Evolutionary conservation across 306 rosid genomes (phyloP).

Genomic region (Quercus engelmannii): DNA sequence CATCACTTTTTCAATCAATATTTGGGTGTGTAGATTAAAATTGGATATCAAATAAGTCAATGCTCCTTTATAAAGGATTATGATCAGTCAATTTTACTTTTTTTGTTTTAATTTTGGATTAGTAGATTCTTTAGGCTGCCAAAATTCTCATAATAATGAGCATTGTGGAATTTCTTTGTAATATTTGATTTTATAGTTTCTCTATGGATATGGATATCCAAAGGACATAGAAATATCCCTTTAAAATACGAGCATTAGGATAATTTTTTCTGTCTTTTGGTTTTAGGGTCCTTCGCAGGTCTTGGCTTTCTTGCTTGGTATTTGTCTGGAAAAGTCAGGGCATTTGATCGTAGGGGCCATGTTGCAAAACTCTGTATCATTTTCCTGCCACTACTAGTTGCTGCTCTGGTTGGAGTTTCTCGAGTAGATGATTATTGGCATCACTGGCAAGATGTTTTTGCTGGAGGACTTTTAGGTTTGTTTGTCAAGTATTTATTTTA

Average conservation of each 20-base stretch:
- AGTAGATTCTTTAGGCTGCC: not conserved
- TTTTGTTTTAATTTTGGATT: not conserved
- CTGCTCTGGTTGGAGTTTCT: constrained; percentile 72
- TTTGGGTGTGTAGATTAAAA: not conserved
- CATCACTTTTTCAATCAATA: not conserved
- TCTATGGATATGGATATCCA: not conserved
- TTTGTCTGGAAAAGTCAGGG: constrained; percentile 72
- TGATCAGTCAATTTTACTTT: not conserved
- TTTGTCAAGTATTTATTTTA: constrained; percentile 6
- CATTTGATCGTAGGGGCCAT: constrained; percentile 80
- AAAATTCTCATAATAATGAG: not conserved
- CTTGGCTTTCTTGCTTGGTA: constrained; percentile 80
- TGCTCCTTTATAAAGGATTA: not conserved
- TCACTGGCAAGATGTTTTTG: constrained; percentile 93
- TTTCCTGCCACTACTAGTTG: constrained; percentile 66
- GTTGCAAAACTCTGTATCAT: constrained; percentile 77
- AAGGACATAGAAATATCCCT: not conserved
- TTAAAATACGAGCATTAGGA: constrained; percentile 12
- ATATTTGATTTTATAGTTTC: not conserved
- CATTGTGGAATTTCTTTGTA: not conserved
- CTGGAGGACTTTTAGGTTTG: constrained; percentile 82
- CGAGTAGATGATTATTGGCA: constrained; percentile 99
- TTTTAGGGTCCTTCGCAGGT: constrained; percentile 92
- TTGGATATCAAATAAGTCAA: not conserved
- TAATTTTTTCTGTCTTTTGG: constrained; percentile 18